These are phyloP conservation scores for Kodamaea kakaduensis DNA, from an alignment of 805 yeast genomes.

Conservation along the genomic window DNA sequence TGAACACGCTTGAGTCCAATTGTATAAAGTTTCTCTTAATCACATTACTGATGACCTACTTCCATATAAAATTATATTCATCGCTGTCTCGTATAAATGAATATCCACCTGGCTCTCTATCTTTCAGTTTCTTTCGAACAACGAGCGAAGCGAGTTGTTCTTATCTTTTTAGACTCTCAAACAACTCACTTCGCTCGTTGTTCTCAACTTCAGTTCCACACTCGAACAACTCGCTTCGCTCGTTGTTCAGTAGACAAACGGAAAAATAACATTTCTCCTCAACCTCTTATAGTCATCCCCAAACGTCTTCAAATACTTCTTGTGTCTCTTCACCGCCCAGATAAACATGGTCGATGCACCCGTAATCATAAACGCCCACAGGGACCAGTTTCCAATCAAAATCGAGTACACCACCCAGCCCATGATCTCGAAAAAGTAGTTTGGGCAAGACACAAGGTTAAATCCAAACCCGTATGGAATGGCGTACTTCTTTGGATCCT, in stretches of 20 bases:
- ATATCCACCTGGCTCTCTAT: too few species aligned
- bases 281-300: slow-evolving; percentile 75
- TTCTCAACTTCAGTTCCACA: too few species aligned
- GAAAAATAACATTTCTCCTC: slow-evolving; percentile 71
- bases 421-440: slow-evolving; percentile 82
- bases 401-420: slow-evolving; percentile 71
- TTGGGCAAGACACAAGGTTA: slow-evolving; percentile 80
- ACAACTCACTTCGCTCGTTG: too few species aligned
- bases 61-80: too few species aligned
- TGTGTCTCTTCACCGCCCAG: slow-evolving; percentile 90
- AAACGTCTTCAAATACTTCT: slow-evolving; percentile 59
- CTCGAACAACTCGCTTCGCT: too few species aligned
- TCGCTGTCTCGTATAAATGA: too few species aligned
- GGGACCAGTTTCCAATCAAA: slow-evolving; percentile 72
- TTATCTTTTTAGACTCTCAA: too few species aligned
- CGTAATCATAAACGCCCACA: slow-evolving; percentile 65
- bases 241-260: slow-evolving; percentile 54
- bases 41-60: too few species aligned
- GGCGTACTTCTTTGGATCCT: slow-evolving; percentile 50
- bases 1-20: too few species aligned
- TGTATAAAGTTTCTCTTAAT: too few species aligned
- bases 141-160: too few species aligned
- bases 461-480: slow-evolving; percentile 87
- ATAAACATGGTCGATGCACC: slow-evolving; percentile 79
- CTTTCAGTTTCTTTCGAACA: too few species aligned